Evolutionary conservation across 179 eudicot genomes (phyloP).

Genomic region (Beta macrorhiza): DNA sequence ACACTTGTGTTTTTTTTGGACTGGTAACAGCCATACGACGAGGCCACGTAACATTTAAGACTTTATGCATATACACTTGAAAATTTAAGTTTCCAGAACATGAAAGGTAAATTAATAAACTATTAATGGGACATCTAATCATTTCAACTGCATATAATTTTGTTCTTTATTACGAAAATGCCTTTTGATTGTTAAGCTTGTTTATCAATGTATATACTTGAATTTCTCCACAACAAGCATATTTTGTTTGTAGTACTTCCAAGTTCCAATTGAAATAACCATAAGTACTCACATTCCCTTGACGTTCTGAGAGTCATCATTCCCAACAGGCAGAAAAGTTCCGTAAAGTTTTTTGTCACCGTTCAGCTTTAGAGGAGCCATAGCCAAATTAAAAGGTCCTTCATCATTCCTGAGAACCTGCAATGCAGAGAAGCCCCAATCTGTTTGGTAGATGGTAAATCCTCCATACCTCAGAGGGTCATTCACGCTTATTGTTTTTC

Average conservation of each 20-base stretch:
- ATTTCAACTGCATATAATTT: too few species aligned
- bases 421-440: constrained; percentile 90
- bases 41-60: too few species aligned
- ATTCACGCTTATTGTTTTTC: constrained; percentile 92
- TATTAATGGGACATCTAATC: too few species aligned
- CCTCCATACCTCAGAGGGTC: constrained; percentile 94
- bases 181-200: too few species aligned
- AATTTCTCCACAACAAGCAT: too few species aligned
- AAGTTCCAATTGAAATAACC: not conserved
- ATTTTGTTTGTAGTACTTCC: not conserved
- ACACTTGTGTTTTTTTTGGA: too few species aligned
- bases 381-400: constrained; percentile 95
- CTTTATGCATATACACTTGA: too few species aligned
- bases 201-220: too few species aligned
- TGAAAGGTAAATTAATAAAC: too few species aligned
- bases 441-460: constrained; percentile 91
- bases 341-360: constrained; percentile 96
- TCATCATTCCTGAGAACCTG: constrained; percentile 79
- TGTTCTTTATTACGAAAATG: too few species aligned
- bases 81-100: too few species aligned
- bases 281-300: constrained; percentile 88
- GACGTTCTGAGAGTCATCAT: constrained; percentile 55
- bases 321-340: constrained; percentile 76
- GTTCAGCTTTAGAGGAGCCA: constrained; percentile 74
- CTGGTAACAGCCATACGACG: too few species aligned